Base-by-base conservation (phyloP, 129 eudicot species). In the Solidago caesia region DNA sequence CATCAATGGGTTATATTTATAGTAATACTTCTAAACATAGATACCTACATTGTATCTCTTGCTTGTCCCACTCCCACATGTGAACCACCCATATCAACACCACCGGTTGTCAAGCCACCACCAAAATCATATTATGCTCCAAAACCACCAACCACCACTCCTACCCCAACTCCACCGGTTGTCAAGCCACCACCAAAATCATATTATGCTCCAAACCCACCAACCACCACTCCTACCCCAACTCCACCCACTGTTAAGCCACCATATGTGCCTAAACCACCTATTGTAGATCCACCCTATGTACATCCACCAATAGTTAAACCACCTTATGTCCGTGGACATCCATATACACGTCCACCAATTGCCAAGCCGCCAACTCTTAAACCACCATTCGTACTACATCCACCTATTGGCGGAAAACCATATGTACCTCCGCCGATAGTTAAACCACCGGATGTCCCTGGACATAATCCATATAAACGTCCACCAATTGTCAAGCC, bases 31-130 rank as follows among this genome's bases (percentile, higher is more conserved):
- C 7, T 71, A 21, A 78, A 43, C 58, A 51, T 78, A 52, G 65
- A 71, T 44, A 62, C 77, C 5, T 27, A 61, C n/a, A 7, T 15
- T 46, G 26, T 71, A 25, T 71, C 82, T 42, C 14, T 14, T 4
- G 82, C 82, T 62, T 78, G 82, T n/a, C n/a, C n/a, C n/a, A n/a
- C n/a, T 78, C 82, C 72, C 43, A 63, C 72, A 43, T 78, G 82
- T 78, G 67, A 78, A 78, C 77, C 82, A 41, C 76, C 76, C 46
- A 72, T 16, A 44, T 5, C 44, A 11, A 56, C 82, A 47, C 82
- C 82, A 11, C 70, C 75, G 0, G 48, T 62, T 8, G 47, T 51
- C 2, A 26, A 71, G 65, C 66, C 77, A 11, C 81, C 81, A 29
- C 81, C 81, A 12, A 55, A 52, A 75, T 75, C 73, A n/a, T 68